Evolutionary conservation across 192 early-diverging fungal genomes (phyloP).

Genomic region (Coemansia sp.): DNA sequence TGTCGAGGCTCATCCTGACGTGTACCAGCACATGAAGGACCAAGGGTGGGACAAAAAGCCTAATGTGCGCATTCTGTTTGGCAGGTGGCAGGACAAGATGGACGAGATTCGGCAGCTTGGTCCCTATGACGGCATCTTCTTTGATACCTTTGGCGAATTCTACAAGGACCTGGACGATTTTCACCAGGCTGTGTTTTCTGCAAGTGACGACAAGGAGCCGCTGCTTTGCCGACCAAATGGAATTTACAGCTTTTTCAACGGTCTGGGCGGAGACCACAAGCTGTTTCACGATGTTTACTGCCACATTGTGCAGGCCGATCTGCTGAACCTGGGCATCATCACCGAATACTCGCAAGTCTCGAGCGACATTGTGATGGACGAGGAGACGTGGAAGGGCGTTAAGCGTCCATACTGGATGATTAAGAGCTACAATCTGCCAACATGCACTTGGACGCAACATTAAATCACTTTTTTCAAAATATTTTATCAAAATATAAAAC

Average conservation of each 20-base stretch:
- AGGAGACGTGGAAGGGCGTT: constrained; percentile 86
- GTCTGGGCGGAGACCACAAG: constrained; percentile 86
- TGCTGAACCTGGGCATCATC: constrained; percentile 75
- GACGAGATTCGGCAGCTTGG: constrained; percentile 61
- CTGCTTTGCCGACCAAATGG: constrained; percentile 73
- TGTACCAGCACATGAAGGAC: constrained; percentile 80
- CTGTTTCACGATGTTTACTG: constrained; percentile 98
- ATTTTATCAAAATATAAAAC: neutral
- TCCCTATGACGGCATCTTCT: constrained; percentile 90
- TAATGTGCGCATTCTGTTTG: constrained; percentile 82
- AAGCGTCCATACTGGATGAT: constrained; percentile 64
- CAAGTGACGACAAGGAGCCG: constrained; percentile 37
- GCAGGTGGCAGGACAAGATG: constrained; percentile 88
- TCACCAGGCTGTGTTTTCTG: constrained; percentile 58
- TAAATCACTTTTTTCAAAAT: neutral
- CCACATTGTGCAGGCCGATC: constrained; percentile 77
- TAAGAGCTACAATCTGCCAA: constrained; percentile 53
- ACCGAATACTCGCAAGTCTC: constrained; percentile 72
- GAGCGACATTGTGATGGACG: constrained; percentile 73
- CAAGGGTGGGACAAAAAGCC: constrained; percentile 85
- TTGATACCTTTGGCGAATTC: constrained; percentile 92
- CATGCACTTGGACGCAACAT: constrained; percentile 32
- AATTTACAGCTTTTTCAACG: constrained; percentile 94
- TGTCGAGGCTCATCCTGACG: constrained; percentile 97
- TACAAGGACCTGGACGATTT: constrained; percentile 83